Conservation (phyloP, 768 basidiomycete genomes). For the Leucocoprinus leucothites region DNA sequence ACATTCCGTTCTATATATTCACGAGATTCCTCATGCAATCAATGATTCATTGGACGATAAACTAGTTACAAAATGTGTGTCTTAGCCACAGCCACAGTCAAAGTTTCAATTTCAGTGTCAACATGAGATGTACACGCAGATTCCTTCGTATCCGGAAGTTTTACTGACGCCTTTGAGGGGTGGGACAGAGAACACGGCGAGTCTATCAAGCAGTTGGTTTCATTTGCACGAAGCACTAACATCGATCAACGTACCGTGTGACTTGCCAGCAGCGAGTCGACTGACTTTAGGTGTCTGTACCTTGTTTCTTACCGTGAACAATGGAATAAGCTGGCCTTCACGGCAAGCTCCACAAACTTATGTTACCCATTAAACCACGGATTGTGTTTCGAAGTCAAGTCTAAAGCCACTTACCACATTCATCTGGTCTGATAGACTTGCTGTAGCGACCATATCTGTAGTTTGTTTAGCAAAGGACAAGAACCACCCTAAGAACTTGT, state of each 20-base stretch:
- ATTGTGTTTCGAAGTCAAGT: background rate
- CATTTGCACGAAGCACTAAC: background rate
- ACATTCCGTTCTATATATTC: too few relatives aligned
- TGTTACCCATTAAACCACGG: background rate
- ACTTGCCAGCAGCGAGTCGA: slow-evolving; percentile 39
- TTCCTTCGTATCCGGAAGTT: background rate
- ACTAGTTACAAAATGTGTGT: background rate
- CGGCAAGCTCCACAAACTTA: slow-evolving; percentile 69
- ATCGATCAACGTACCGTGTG: slow-evolving; percentile 36
- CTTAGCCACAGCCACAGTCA: slow-evolving; percentile 23
- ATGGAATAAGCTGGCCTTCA: slow-evolving; percentile 53
- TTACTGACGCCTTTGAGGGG: background rate
- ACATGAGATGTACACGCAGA: slow-evolving; percentile 16
- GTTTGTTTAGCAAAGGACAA: background rate
- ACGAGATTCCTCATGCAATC: too few relatives aligned
- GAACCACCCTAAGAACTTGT: background rate
- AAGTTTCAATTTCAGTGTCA: slow-evolving; percentile 31
- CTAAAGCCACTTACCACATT: slow-evolving; percentile 52
- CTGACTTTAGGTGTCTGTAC: slow-evolving; percentile 37
- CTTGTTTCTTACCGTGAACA: slow-evolving; percentile 34
- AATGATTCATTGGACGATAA: background rate
- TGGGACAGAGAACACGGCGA: slow-evolving; percentile 26
- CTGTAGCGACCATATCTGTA: slow-evolving; percentile 70
- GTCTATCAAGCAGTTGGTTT: slow-evolving; percentile 20
- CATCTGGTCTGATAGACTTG: slow-evolving; percentile 66